Evolutionary conservation across 108 stramenopile genomes (phyloP).

Genomic region (Nitzschia palea): DNA sequence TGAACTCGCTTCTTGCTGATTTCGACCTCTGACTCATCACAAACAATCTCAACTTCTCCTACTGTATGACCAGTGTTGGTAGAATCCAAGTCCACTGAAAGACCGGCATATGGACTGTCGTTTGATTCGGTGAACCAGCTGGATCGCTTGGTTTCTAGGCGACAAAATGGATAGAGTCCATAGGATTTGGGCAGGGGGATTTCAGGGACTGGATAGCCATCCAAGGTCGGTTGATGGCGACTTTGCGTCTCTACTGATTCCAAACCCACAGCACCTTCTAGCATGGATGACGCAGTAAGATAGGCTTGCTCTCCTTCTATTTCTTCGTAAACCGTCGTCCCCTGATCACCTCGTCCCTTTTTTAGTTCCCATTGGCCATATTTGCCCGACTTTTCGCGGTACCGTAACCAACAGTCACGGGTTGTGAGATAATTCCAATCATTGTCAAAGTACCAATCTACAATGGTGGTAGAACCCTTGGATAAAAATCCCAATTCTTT

Average conservation of each 20-base stretch:
- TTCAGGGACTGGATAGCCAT: conserved; percentile 7
- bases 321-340: conserved; percentile 56
- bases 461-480: conserved; percentile 1
- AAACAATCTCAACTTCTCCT: conserved; percentile 56
- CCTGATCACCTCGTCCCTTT: conserved; percentile 13
- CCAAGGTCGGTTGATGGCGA: background rate
- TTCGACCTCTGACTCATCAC: conserved; percentile 15
- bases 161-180: conserved; percentile 35
- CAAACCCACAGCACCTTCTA: background rate
- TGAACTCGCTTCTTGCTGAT: conserved; percentile 16
- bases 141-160: conserved; percentile 46
- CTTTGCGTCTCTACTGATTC: background rate
- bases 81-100: conserved; percentile 48
- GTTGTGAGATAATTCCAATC: conserved; percentile 9
- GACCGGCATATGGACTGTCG: conserved; percentile 1
- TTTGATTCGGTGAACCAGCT: conserved; percentile 33
- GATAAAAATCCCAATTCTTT: conserved; percentile 25
- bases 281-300: conserved; percentile 6
- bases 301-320: conserved; percentile 41
- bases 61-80: conserved; percentile 52
- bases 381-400: conserved; percentile 23
- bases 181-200: background rate
- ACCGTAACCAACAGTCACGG: conserved; percentile 53
- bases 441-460: conserved; percentile 59
- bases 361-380: conserved; percentile 60